Base-by-base conservation (phyloP, 2,329 filamentous ascomycete genomes). In the Fusarium graminum region DNA sequence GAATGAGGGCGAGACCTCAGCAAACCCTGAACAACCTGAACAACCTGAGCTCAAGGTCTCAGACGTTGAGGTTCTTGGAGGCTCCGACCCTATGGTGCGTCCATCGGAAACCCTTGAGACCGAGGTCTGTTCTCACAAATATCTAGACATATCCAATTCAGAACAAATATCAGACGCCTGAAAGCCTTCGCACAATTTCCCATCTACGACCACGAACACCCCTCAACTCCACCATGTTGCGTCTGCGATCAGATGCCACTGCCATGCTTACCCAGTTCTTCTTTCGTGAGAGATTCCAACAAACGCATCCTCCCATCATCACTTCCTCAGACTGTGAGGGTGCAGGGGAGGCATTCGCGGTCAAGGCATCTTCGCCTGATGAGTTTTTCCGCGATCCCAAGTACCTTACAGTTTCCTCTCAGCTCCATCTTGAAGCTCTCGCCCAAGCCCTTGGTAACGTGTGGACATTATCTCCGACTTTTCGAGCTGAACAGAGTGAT, bases 241-340 rank as follows among this genome's bases (percentile, higher is more conserved):
- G 92, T 44, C 85, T 98, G 62, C 88, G 95, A 65, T 98, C 94
- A 29, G 88, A 94, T 67, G 85, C 90, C 69, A 90, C 93, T 65
- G 86, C 89, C 46, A 85, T 89, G 44, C 77, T 97, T 41, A 92
- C 88, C 52, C 85, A 85, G 44, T 94, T 93, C 79, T 97, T 98
- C 79, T 84, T 86, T 44, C 79, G 82, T 26, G 85, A 88, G 59
- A 84, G 88, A 55, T 94, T 92, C 72, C 85, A 92, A 59, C 91
- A 98, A 79, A 92, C 92, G 9, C 94, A 98, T 70, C 92, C 95
- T 6, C 95, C 95, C 6, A 89, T 98, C 72, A 92, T 99, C 73
- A 98, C 95, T 3, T 97, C 94, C 1, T 97, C 94, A 0, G 95
- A 99, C 74, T 99, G 95, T 74, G 95, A 99, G 80, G 95, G 95